These are phyloP conservation scores for Irpex rosettiformis DNA, from an alignment of 1,284 basidiomycete species.

Conservation along the genomic window DNA sequence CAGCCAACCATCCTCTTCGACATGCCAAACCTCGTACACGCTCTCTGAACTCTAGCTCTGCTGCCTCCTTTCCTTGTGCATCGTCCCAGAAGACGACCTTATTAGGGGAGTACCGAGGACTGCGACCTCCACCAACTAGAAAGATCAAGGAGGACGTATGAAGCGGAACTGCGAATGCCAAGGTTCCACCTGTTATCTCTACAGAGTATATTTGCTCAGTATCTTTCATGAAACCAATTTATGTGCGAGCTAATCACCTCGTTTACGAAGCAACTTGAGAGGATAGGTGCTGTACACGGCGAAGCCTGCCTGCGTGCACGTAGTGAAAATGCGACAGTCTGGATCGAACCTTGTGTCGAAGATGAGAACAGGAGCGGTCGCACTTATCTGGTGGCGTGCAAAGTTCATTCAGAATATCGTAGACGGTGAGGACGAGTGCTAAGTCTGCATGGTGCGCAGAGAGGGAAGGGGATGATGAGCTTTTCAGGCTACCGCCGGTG, in stretches of 20 bases:
- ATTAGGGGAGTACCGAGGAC: conserved; percentile 92
- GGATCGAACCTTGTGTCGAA: conserved; percentile 76
- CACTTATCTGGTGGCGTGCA: conserved; percentile 81
- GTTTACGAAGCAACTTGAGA: conserved; percentile 72
- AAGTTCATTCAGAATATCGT: conserved; percentile 68
- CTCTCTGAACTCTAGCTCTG: conserved; percentile 91
- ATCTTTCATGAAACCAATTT: conserved; percentile 3
- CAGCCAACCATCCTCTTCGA: conserved; percentile 78
- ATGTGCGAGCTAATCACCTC: conserved; percentile 46
- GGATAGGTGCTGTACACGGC: conserved; percentile 84
- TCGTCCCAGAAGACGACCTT: conserved; percentile 94
- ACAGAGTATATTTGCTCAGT: conserved; percentile 5
- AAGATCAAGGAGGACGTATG: conserved; percentile 86
- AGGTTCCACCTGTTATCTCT: conserved; percentile 80
- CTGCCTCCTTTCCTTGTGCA: conserved; percentile 67
- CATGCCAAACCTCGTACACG: conserved; percentile 79
- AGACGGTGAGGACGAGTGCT: not conserved
- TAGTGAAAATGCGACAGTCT: conserved; percentile 78
- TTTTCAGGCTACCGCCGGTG: conserved; percentile 7
- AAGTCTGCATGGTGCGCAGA: conserved; percentile 11
- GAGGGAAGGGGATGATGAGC: not conserved
- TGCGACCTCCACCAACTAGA: conserved; percentile 85
- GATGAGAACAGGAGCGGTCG: conserved; percentile 75
- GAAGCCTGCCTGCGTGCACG: conserved; percentile 82
- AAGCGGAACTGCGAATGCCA: conserved; percentile 74